A percentile compares a stretch with the other conserved stretches of the same genome.
phyloP scores from a whole-genome alignment of 345 rosid species.

The Fremontodendron californicum region DNA sequence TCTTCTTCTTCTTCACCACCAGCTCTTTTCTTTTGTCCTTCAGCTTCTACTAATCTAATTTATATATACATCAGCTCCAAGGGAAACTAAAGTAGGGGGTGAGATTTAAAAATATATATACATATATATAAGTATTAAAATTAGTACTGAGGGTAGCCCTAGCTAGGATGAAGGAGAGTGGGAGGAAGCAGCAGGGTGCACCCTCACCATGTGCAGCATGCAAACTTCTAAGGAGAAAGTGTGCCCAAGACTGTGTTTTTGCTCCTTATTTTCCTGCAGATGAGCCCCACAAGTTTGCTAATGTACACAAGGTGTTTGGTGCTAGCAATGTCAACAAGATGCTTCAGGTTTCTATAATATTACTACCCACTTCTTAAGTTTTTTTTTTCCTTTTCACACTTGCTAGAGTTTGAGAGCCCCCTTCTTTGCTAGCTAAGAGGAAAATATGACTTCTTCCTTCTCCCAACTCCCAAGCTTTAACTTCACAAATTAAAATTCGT shows the following conservation, averaged over 20 bases:
- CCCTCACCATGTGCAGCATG: conserved; percentile 82
- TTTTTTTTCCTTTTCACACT: background rate
- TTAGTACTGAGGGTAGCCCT: background rate
- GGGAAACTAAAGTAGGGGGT: background rate
- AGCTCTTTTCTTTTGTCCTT: background rate
- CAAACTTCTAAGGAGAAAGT: conserved; percentile 77
- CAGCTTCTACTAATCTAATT: background rate
- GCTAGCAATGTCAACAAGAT: conserved; percentile 94
- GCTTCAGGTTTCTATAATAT: conserved; percentile 55
- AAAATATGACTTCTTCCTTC: too few species aligned
- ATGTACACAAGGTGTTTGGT: conserved; percentile 83
- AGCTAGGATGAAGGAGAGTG: conserved; percentile 49
- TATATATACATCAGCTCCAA: background rate
- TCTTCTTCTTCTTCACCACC: conserved; percentile 9
- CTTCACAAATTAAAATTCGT: background rate
- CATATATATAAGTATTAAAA: too few species aligned
- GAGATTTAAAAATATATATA: too few species aligned
- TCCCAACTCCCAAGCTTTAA: background rate
- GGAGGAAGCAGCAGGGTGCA: conserved; percentile 56
- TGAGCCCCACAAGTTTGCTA: conserved; percentile 83
- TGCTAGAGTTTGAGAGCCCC: too few species aligned
- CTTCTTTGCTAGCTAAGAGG: too few species aligned
- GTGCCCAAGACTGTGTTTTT: conserved; percentile 76
- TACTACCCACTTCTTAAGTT: too few species aligned
- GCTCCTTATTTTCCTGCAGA: conserved; percentile 90